A percentile compares a stretch with the other conserved stretches of the same genome.
These are phyloP conservation scores for Colletotrichum cuscutae DNA, from an alignment of 2,329 filamentous ascomycete species.

Conservation along the genomic window DNA sequence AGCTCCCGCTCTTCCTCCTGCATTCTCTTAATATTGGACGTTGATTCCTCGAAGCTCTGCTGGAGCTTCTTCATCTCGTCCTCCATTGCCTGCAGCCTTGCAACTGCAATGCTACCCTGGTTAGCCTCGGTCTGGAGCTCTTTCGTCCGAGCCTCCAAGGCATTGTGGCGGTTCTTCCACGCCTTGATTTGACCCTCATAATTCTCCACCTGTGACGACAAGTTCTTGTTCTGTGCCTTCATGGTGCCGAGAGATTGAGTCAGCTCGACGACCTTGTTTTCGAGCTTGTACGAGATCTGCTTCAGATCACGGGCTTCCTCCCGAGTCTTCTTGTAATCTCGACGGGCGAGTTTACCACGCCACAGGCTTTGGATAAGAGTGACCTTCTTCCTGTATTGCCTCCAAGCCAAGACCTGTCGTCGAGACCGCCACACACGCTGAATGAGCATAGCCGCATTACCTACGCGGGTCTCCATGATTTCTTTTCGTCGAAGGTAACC, in stretches of 20 bases:
- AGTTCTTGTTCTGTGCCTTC: slow-evolving; percentile 92
- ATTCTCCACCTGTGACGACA: slow-evolving; percentile 89
- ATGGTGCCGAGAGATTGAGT: slow-evolving; percentile 92
- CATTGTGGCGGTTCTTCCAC: slow-evolving; percentile 92
- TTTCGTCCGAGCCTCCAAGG: slow-evolving; percentile 88
- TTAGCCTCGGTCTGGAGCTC: slow-evolving; percentile 97
- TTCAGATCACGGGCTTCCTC: slow-evolving; percentile 98
- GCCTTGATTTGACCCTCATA: slow-evolving; percentile 97
- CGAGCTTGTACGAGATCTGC: slow-evolving; percentile 98
- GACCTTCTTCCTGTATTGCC: slow-evolving; percentile 89
- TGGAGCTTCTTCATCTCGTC: slow-evolving; percentile 95
- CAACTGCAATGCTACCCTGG: slow-evolving; percentile 94
- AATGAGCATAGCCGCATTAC: slow-evolving; percentile 90
- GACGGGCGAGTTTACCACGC: slow-evolving; percentile 85
- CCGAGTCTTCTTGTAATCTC: slow-evolving; percentile 87
- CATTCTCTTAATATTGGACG: slow-evolving; percentile 88
- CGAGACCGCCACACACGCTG: slow-evolving; percentile 91
- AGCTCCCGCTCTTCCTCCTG: slow-evolving; percentile 93
- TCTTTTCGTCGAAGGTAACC: slow-evolving; percentile 90
- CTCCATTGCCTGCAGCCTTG: slow-evolving; percentile 90
- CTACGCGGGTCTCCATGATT: slow-evolving; percentile 92
- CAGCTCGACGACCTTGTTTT: slow-evolving; percentile 99
- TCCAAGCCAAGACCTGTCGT: slow-evolving; percentile 81
- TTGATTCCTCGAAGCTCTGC: slow-evolving; percentile 88
- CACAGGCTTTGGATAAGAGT: slow-evolving; percentile 92